phyloP scores from a whole-genome alignment of 306 rosid species.

The Fagus crenata region DNA sequence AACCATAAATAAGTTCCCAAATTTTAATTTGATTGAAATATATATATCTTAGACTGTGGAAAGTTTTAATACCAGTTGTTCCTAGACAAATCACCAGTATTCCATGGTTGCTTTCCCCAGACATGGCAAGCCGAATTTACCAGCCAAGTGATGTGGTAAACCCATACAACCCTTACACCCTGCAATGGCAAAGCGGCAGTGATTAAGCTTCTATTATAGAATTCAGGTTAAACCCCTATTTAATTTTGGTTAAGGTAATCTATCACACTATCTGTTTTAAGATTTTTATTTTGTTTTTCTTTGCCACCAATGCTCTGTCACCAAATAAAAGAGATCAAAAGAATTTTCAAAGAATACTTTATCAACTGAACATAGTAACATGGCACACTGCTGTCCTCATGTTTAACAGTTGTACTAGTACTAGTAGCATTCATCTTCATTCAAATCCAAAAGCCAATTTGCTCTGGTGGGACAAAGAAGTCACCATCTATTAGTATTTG shows the following conservation, averaged over 20 bases:
- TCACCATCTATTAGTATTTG: neutral
- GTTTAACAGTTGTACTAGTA: neutral
- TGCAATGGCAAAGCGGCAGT: slow-evolving; percentile 26
- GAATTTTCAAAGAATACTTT: neutral
- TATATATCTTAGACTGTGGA: neutral
- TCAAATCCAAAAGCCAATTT: neutral
- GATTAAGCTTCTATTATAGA: neutral
- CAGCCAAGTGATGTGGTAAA: slow-evolving; percentile 87
- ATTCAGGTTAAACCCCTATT: no score
- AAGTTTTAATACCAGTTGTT: slow-evolving; percentile 63
- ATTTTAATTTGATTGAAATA: neutral
- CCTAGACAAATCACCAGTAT: slow-evolving; percentile 73
- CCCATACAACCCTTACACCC: slow-evolving; percentile 87
- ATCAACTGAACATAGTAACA: neutral
- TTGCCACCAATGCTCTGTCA: no score
- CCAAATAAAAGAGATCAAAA: neutral
- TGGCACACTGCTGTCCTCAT: neutral
- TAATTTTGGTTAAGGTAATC: no score
- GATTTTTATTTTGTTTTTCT: no score
- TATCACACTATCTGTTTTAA: no score
- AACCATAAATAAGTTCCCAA: neutral
- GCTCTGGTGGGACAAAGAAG: neutral
- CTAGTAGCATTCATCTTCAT: neutral
- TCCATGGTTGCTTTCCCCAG: slow-evolving; percentile 78
- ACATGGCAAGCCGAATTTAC: slow-evolving; percentile 99